Evolutionary conservation across 192 early-diverging fungal genomes (phyloP), one percentile per base, ranked within the genome.

Genomic region (Mortierella hygrophila): DNA sequence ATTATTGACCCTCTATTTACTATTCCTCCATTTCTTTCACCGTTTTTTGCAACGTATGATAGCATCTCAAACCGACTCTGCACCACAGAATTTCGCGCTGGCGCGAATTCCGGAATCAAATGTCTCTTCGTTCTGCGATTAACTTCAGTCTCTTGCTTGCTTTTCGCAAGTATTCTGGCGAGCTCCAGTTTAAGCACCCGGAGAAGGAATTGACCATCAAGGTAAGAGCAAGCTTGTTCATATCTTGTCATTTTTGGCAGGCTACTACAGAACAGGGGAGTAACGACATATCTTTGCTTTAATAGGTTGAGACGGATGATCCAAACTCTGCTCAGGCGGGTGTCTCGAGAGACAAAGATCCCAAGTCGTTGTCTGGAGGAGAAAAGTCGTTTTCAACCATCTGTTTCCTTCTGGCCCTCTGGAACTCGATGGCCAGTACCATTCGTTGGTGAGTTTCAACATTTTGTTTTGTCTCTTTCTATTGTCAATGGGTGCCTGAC

Each of bases 381-480:
- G 99, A 99, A 92, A 99, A 99, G 89, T 97, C 96, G 49, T 99
- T 97, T 81, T 95, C 97, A 0, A 97, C 97, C 18, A 95, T 99
- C 23, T 99, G 97, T 84, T 90, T 99, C 77, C 91, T 99, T 23
- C 87, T 99, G 68, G 91, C 98, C 9, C 90, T 99, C 32, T 99
- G 99, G 99, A 95, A 98, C 65, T 90, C 93, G 15, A 98, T 99
- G 93, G 92, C 93, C 38, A 94, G 95, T 57, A 96, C 98, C 10
- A 95, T 99, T 70, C 92, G 98, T n/a, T 95, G 95, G 92, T 92
- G 84, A 69, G 78, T 76, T 23, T 72, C 54, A 6, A 32, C 60
- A 2, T 63, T 68, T 37, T 72, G 16, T 68, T 74, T 6, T 70
- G 21, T 37, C 9, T 69, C 65, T 46, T 54, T 54, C 9, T 41